Base-by-base conservation (phyloP, 306 rosid genomes). In the Amphicarpaea edgeworthii region DNA sequence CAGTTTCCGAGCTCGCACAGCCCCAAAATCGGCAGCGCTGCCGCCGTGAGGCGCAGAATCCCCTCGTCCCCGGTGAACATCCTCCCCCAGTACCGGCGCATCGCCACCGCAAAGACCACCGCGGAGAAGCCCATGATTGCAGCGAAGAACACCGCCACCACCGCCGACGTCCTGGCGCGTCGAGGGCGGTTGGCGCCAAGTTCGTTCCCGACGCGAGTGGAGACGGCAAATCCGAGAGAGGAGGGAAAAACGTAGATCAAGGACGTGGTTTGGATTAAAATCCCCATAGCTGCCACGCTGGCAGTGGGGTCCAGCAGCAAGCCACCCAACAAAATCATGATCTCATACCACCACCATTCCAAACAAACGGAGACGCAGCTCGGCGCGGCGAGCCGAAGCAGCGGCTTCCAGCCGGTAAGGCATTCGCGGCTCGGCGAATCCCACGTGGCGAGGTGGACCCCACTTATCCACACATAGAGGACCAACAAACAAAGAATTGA, bases 321-420 rank as follows among this genome's bases (percentile, higher is more conserved):
- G 2, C 98, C 98, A 14, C 98, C 92, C 2, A 95, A 16, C 7
- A 95, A 83, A 65, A 92, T 92, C 94, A 95, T 88, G 87, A 95
- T 92, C 90, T 95, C 98, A 66, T 95, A 95, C 98, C 98, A 95
- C 98, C 98, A 95, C 98, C 98, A 95, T 49, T 95, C 98, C 68
- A 95, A 57, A 41, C 98, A 95, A 21, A 95, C 98, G 0, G 98
- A 95, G 1, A 87, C 91, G 26, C 98, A 95, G 74, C 97, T 95
- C 26, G 98, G 98, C 24, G 85, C 88, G 0, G 98, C 97, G 0
- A 92, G 80, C 68, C 78, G 74, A 4, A 90, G 70, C 17, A 95
- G 76, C 20, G 96, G 92, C 85, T 59, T 62, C 90, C 91, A 95
- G 46, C 96, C 96, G 6, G 50, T 43, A 0, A 95, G 47, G 10